A percentile compares a stretch with the other conserved stretches of the same genome.
Evolutionary conservation across 1,284 basidiomycete genomes (phyloP).

Genomic region (Fomitopsis betulina): DNA sequence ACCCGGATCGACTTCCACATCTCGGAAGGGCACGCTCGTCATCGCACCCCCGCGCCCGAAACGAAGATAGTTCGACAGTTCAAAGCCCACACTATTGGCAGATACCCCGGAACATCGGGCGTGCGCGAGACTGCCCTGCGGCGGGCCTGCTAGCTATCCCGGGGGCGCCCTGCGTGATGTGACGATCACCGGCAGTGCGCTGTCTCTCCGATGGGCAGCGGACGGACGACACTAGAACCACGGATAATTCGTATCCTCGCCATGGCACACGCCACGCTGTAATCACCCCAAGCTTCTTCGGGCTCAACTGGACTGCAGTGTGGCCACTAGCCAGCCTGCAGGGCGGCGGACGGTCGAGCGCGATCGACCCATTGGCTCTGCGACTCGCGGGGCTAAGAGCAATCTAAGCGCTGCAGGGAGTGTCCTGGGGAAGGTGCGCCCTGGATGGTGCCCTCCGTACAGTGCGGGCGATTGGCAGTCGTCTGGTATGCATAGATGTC

Average conservation of each 20-base stretch:
- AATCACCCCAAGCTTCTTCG: background rate
- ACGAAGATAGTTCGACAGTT: background rate
- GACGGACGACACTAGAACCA: background rate
- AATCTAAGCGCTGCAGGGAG: background rate
- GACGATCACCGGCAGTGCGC: background rate
- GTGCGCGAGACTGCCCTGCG: background rate
- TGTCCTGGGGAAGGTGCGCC: background rate
- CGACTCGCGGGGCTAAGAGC: background rate
- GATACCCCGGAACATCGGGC: background rate
- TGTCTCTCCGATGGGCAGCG: background rate
- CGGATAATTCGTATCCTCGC: background rate
- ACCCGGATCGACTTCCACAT: background rate
- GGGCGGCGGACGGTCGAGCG: background rate
- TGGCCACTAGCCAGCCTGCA: no score
- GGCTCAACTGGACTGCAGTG: background rate
- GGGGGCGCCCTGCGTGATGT: background rate
- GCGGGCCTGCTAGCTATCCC: background rate
- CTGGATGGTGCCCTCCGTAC: background rate
- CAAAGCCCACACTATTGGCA: background rate
- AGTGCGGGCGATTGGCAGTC: background rate
- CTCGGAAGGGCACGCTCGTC: background rate
- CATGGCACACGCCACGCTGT: background rate
- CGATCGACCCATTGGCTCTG: background rate
- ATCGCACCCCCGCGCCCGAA: background rate
- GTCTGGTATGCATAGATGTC: background rate